Conservation (phyloP, 2,329 filamentous ascomycete species). For the Phaeosphaeriaceae sp. region DNA sequence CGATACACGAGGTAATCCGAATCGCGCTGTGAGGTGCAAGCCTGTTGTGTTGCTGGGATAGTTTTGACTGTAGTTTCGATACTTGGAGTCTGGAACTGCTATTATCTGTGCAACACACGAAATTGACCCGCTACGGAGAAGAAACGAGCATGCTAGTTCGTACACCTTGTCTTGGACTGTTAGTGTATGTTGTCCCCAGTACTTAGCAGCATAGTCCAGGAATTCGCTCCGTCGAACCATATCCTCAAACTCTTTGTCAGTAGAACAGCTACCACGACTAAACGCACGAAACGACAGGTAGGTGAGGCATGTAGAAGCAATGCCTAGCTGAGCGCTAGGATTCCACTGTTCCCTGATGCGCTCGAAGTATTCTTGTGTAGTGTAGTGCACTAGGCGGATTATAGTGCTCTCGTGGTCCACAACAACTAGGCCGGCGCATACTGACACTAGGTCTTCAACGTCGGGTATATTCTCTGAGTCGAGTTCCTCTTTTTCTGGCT, state of each 20-base stretch:
- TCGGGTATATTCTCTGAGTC: constrained; percentile 15
- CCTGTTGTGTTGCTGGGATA: constrained; percentile 11
- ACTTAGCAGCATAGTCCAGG: constrained; percentile 33
- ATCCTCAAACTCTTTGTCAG: constrained; percentile 19
- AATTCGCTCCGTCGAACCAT: constrained; percentile 24
- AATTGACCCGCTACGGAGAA: not conserved
- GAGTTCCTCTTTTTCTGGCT: constrained; percentile 6
- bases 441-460: constrained; percentile 17
- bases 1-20: constrained; percentile 14
- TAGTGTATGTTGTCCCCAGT: constrained; percentile 32
- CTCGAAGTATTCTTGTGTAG: constrained; percentile 35
- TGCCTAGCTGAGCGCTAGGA: constrained; percentile 29
- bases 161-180: constrained; percentile 8
- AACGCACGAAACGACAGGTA: constrained; percentile 39
- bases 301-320: constrained; percentile 33
- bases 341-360: constrained; percentile 24
- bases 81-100: constrained; percentile 6
- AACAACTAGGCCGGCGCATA: constrained; percentile 24
- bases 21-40: constrained; percentile 15
- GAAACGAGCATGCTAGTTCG: constrained; percentile 7
- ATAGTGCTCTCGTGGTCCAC: constrained; percentile 32
- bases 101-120: constrained; percentile 13
- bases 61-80: constrained; percentile 5
- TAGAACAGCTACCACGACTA: constrained; percentile 12
- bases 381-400: constrained; percentile 37